A percentile compares a stretch with the other conserved stretches of the same genome.
Evolutionary conservation across 768 basidiomycete species (phyloP).

Genomic region (Suillus luteus): DNA sequence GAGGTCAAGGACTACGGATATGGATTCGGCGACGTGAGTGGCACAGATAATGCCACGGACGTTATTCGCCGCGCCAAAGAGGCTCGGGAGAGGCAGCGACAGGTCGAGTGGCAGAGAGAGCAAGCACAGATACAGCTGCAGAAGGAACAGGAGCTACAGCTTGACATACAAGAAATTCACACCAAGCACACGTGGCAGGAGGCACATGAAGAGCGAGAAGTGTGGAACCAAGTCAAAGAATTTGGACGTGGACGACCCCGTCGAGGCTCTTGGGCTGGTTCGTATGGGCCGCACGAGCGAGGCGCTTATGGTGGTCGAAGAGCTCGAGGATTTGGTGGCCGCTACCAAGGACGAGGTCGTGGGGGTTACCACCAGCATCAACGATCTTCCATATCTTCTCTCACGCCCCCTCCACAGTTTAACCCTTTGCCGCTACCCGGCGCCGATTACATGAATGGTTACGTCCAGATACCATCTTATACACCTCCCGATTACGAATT

Average conservation of each 20-base stretch:
- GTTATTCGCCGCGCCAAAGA: constrained; percentile 32
- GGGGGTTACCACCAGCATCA: constrained; percentile 38
- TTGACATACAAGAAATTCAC: constrained; percentile 13
- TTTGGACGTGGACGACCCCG: constrained; percentile 28
- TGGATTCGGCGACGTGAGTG: constrained; percentile 56
- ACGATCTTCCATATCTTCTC: constrained; percentile 32
- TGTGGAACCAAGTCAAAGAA: constrained; percentile 27
- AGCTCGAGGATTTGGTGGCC: constrained; percentile 41
- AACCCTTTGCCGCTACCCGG: constrained; percentile 28
- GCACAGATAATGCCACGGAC: constrained; percentile 35
- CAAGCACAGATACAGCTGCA: constrained; percentile 17
- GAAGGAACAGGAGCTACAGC: constrained; percentile 19
- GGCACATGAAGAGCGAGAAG: constrained; percentile 25
- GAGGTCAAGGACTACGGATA: constrained; percentile 65
- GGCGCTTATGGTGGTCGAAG: constrained; percentile 33
- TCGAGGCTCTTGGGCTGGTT: constrained; percentile 34
- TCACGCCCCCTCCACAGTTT: constrained; percentile 36
- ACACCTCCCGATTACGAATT: constrained; percentile 34
- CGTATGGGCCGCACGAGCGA: constrained; percentile 32
- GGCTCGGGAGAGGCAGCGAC: constrained; percentile 28
- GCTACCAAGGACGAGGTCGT: constrained; percentile 39
- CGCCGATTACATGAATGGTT: constrained; percentile 30
- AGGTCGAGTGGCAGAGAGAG: constrained; percentile 17
- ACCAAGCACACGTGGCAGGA: constrained; percentile 27
- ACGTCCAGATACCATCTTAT: constrained; percentile 30